Evolutionary conservation across 179 eudicot genomes (phyloP), one percentile per base, ranked within the genome.

Genomic region (Drosera spatulata): DNA sequence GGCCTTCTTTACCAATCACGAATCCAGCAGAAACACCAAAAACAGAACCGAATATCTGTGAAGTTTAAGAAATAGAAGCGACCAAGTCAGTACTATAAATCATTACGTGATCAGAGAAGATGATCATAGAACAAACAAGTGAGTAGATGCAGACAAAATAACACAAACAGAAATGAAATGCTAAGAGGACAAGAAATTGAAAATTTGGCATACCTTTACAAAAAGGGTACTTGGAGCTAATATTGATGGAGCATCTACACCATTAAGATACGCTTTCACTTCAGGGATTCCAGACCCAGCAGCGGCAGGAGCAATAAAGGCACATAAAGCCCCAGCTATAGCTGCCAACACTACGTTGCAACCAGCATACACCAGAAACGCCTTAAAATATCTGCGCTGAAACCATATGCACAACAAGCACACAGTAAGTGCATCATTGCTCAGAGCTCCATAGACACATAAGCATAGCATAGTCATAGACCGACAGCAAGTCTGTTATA

Each of bases 11-110:
- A 22, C 33, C 33, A 22, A 22, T 75, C 9, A 75, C 69, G 56
- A 75, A 71, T 52, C 79, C 79, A 22, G 66, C 74, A n/a, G 79
- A 56, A 13, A 70, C 79, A 46, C 79, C 75, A 37, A 75, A 50
- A 8, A 70, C 54, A 1, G 79, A 67, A 7, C 75, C 72, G 38
- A 71, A 43, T 10, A 75, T 75, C 75, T 70, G 71, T 11, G 2
- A 53, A 55, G 33, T 6, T 33, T 55, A 9, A 55, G 41, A 22
- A 22, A 22, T 22, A 22, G 33, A 22, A 22, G 33, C 33, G 33
- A 22, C 33, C 33, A 22, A 22, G 33, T 1, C 33, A 22, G 33
- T 22, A 22, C 33, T 22, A 22, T 22, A 22, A 22, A 22, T 22
- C 33, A 22, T 22, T 22, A 22, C 33, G 33, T 22, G 33, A 22